These are phyloP conservation scores for Aspergillus neotritici DNA, from an alignment of 2,329 filamentous ascomycete species.

Conservation along the genomic window DNA sequence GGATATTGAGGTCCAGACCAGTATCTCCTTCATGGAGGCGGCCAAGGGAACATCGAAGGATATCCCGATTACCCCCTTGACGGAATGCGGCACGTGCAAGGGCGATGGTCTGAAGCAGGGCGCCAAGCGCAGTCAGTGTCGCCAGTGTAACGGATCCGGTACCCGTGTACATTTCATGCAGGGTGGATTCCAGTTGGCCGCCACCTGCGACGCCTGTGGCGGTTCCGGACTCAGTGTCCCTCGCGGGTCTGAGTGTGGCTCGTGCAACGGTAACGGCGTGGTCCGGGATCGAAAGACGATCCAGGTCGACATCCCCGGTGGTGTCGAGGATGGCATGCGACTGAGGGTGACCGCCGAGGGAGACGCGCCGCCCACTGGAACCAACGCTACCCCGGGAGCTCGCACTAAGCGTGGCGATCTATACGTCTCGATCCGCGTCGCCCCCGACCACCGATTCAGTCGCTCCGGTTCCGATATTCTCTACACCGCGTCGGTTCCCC, in stretches of 20 bases:
- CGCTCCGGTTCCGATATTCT: slow-evolving; percentile 83
- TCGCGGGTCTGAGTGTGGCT: slow-evolving; percentile 70
- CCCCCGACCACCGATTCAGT: slow-evolving; percentile 84
- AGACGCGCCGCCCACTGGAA: slow-evolving; percentile 74
- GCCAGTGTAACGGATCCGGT: slow-evolving; percentile 77
- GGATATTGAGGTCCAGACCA: slow-evolving; percentile 90
- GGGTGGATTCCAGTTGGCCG: slow-evolving; percentile 92
- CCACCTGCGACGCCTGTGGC: slow-evolving; percentile 75
- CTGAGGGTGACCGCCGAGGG: slow-evolving; percentile 79
- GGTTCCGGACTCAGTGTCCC: slow-evolving; percentile 73
- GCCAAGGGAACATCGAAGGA: slow-evolving; percentile 86
- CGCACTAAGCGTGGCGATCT: slow-evolving; percentile 76
- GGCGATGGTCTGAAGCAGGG: slow-evolving; percentile 83
- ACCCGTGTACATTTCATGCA: slow-evolving; percentile 82
- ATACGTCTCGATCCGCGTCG: slow-evolving; percentile 83
- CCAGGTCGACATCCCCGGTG: slow-evolving; percentile 84
- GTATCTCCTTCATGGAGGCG: slow-evolving; percentile 91
- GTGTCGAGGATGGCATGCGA: slow-evolving; percentile 95
- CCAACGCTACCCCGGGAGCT: slow-evolving; percentile 56
- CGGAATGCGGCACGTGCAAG: slow-evolving; percentile 73
- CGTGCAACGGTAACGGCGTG: slow-evolving; percentile 78
- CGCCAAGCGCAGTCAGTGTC: slow-evolving; percentile 66
- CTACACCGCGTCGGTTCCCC: slow-evolving; percentile 82
- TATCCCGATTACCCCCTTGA: slow-evolving; percentile 77
- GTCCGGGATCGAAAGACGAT: slow-evolving; percentile 77